Evolutionary conservation across 164 flowering plant species (phyloP), one percentile per base, ranked within the genome.

Genomic region (Cinnamomum micranthum): DNA sequence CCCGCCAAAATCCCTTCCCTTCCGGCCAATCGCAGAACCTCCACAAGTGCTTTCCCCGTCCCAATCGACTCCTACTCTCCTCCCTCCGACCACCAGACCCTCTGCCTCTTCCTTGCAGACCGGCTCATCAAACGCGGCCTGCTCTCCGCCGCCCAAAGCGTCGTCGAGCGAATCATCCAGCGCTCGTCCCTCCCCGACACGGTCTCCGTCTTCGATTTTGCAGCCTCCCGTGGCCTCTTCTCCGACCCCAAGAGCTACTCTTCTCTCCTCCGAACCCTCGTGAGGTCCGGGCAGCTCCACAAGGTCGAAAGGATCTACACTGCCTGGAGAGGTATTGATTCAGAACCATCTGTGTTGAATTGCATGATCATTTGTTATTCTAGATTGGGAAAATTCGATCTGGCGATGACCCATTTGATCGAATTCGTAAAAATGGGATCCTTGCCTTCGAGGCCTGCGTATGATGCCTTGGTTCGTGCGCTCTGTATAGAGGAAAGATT

Each of bases 281-380:
- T 84, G 65, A 28, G 31, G 35, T 82, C 70, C 20, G 85, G 83
- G 59, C 82, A 83, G 60, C 51, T 74, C 75, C 75, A 2, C 28
- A 47, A 82, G 69, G 92, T 86, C 17, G 84, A 85, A 70, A 71
- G 55, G 50, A 6, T 89, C 50, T 88, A 22, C 41, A 14, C 60
- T 55, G 11, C 85, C 17, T 67, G 79, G 6, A 79, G 73, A 81
- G 87, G 87, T 77, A 75, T 78, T 22, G 78, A 72, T 64, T 79
- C 84, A 1, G 79, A 78, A 33, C 64, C 80, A 1, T 62, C 65
- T 4, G 66, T 86, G 62, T 68, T 86, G 76, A 83, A 84, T 78
- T 82, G 86, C 63, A 85, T 91, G 88, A 72, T 85, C 52, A 71
- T 84, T 67, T 89, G 87, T 77, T 84, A 77, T 47, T 81, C 85